These are phyloP conservation scores for Thymus quinquecostatus DNA, from an alignment of 257 asterid species.

Conservation along the genomic window DNA sequence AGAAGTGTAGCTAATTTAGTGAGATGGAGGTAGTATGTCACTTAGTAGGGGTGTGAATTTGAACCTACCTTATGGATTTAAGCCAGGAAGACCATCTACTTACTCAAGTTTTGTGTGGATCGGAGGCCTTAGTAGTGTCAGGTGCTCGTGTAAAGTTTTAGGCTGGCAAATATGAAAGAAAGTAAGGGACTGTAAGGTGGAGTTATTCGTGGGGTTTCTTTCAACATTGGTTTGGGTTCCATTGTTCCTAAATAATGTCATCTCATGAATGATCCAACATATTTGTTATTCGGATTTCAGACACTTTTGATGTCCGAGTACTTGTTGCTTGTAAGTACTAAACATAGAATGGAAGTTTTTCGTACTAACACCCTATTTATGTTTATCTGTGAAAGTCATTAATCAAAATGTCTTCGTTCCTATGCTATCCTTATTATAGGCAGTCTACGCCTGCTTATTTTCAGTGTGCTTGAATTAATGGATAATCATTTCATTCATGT, in stretches of 20 bases:
- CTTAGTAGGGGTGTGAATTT: no score
- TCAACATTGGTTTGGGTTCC: background rate
- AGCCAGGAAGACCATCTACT: no score
- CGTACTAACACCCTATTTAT: background rate
- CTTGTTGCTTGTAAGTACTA: background rate
- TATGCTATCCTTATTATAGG: background rate
- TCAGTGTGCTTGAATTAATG: slow-evolving; percentile 3
- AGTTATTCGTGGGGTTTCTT: background rate
- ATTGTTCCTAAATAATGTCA: background rate
- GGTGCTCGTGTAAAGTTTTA: background rate
- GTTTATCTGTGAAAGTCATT: background rate
- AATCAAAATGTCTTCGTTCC: background rate
- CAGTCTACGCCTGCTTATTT: background rate
- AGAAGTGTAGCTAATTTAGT: no score
- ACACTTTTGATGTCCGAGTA: background rate
- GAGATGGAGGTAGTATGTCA: no score
- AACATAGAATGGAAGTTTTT: slow-evolving; percentile 1
- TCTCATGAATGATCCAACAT: background rate
- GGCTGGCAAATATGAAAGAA: background rate
- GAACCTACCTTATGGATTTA: no score
- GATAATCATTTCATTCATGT: background rate
- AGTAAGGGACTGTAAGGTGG: background rate
- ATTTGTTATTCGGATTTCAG: background rate
- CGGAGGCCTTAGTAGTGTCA: background rate
- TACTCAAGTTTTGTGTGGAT: no score